phyloP scores from a whole-genome alignment of 352 stramenopile genomes.

The Hyaloperonospora arabidopsidis region DNA sequence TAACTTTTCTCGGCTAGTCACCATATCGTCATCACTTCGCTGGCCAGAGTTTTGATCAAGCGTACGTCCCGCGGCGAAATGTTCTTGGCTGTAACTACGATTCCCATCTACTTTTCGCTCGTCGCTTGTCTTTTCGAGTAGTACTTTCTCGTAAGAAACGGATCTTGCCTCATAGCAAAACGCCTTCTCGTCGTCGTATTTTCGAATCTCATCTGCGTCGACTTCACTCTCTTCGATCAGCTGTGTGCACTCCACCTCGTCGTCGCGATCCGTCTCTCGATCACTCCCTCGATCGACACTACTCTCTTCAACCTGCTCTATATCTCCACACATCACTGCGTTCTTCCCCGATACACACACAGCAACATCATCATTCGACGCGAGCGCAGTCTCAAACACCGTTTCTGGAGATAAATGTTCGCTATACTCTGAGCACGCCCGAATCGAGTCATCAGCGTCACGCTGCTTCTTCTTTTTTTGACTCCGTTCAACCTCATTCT shows the following conservation, averaged over 20 bases:
- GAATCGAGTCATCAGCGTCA: constrained; percentile 1
- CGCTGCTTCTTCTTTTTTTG: background rate
- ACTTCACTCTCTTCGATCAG: constrained; percentile 33
- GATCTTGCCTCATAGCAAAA: constrained; percentile 15
- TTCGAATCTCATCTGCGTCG: constrained; percentile 11
- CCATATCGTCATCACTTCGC: constrained; percentile 15
- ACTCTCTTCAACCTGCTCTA: constrained; percentile 8
- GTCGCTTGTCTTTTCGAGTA: constrained; percentile 6
- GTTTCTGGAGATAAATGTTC: constrained; percentile 22
- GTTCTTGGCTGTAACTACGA: background rate
- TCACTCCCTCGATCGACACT: constrained; percentile 15
- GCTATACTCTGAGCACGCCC: constrained; percentile 22
- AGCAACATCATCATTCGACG: constrained; percentile 1
- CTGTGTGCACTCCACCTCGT: constrained; percentile 40
- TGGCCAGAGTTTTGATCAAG: constrained; percentile 4
- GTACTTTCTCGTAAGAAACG: constrained; percentile 7
- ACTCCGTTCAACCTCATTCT: background rate
- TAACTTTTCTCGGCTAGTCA: constrained; percentile 20
- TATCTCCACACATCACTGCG: constrained; percentile 2
- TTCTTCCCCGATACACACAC: constrained; percentile 1
- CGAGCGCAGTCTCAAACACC: constrained; percentile 11
- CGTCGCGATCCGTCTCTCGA: constrained; percentile 18
- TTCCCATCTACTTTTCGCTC: background rate
- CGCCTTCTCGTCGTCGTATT: too few relatives aligned
- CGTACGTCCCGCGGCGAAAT: background rate